Percentiles rank a stretch among this genome's conserved stretches.
Conservation (phyloP, 345 rosid genomes). For the Eucalyptus curtisii region DNA sequence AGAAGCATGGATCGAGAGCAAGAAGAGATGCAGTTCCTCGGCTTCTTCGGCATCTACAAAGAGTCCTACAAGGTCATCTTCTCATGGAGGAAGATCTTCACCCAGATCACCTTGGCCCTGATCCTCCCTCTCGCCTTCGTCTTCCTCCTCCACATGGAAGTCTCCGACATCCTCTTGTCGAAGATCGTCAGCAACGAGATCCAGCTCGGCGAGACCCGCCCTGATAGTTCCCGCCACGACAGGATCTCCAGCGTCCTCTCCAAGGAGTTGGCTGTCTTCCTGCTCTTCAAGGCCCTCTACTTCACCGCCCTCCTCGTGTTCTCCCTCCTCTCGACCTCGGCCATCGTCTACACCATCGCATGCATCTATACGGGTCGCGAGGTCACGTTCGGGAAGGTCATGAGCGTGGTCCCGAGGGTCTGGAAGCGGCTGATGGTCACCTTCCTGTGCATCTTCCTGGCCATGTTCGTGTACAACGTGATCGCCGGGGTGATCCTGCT, state of each 20-base stretch:
- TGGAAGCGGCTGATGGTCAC: conserved; percentile 45
- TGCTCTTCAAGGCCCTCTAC: conserved; percentile 25
- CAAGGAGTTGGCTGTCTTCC: conserved; percentile 12
- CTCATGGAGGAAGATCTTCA: conserved; percentile 35
- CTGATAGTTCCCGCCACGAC: neutral
- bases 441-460: conserved; percentile 16
- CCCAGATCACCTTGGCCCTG: conserved; percentile 26
- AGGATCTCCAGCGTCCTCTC: neutral
- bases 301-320: conserved; percentile 26
- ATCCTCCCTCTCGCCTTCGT: conserved; percentile 47
- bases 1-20: conserved; percentile 33
- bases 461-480: conserved; percentile 9
- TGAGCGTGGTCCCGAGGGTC: conserved; percentile 33
- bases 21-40: conserved; percentile 43
- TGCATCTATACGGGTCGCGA: conserved; percentile 24
- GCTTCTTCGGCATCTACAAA: conserved; percentile 21
- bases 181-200: neutral
- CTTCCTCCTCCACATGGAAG: conserved; percentile 22
- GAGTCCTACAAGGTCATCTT: conserved; percentile 39
- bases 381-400: conserved; percentile 18
- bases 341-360: conserved; percentile 39
- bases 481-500: neutral
- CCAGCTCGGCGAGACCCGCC: conserved; percentile 3
- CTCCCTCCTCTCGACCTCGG: conserved; percentile 41
- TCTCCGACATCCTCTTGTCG: conserved; percentile 13